Evolutionary conservation across 164 flowering plant species (phyloP), one percentile per base, ranked within the genome.

Genomic region (Vitis labrusca): DNA sequence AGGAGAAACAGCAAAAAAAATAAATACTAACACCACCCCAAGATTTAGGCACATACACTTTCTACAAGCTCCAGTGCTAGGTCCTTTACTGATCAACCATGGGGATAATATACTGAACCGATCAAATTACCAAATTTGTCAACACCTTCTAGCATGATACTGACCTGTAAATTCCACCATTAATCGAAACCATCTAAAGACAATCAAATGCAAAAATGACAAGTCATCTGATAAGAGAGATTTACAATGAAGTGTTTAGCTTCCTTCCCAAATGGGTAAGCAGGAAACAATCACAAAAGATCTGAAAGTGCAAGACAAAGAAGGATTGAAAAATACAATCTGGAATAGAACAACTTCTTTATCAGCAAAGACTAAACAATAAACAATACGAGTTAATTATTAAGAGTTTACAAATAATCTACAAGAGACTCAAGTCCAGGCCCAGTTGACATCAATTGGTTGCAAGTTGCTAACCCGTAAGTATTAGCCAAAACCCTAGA

Each of bases 101-200:
- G 97, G 30, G 97, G 83, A 79, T 93, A 96, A 78, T 85, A 89
- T 3, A 92, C 89, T 19, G 99, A 92, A 52, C 97, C 98, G 64
- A 92, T 85, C 79, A 96, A 71, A 74, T 92, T 96, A 83, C 85
- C 88, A 78, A 86, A 92, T 66, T 91, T 93, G 84, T 96, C 98
- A 64, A 86, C 96, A 59, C 97, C 97, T 76, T 96, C 98, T 60
- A 91, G 84, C 44, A 96, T 92, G 78, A 96, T 91, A 10, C 97
- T 89, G 14, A 96, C 98, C 98, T 96, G 85, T 59, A 80, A 66
- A 73, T 69, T 65, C 50, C 59, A 74, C 29, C 54, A 9, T 59
- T 44, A 72, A 57, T 57, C 61, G 59, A 78, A 78, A 69, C 17
- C 55, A 67, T 15, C 49, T 13, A 53, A 62, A 66, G 10, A 69